phyloP scores from a whole-genome alignment of 2,329 filamentous ascomycete genomes.

The Fusarium papillatum region DNA sequence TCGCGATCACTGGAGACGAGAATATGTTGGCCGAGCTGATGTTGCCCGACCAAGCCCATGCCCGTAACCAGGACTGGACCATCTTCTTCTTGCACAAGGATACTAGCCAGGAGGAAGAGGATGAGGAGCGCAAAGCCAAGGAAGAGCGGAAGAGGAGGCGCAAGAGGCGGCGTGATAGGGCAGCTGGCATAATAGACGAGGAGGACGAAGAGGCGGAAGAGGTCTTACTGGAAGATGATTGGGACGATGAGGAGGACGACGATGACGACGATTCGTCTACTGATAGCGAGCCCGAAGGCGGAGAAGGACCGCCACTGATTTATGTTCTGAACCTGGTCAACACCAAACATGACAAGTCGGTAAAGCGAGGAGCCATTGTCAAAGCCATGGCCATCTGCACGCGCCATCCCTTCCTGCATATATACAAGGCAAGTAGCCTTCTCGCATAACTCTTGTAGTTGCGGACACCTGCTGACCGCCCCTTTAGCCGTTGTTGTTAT shows the following conservation, averaged over 20 bases:
- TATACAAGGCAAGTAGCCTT: conserved; percentile 83
- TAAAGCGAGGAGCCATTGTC: conserved; percentile 93
- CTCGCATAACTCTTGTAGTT: background rate
- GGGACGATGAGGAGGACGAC: conserved; percentile 62
- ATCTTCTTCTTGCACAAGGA: conserved; percentile 99
- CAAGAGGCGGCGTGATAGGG: conserved; percentile 64
- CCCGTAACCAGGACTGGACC: conserved; percentile 97
- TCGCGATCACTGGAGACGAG: conserved; percentile 95
- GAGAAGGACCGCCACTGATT: conserved; percentile 91
- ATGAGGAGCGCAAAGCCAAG: conserved; percentile 74
- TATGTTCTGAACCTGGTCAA: conserved; percentile 99
- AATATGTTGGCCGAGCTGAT: conserved; percentile 99
- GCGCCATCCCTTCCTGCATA: conserved; percentile 95
- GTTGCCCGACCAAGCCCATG: conserved; percentile 96
- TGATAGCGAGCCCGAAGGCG: conserved; percentile 75
- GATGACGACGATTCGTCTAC: conserved; percentile 67
- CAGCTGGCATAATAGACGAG: conserved; percentile 62
- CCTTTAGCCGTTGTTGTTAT: conserved; percentile 82
- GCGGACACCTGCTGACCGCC: conserved; percentile 28
- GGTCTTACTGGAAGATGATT: conserved; percentile 61
- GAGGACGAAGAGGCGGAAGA: conserved; percentile 58
- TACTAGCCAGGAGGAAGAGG: conserved; percentile 85
- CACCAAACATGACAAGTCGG: conserved; percentile 95
- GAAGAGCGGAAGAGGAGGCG: conserved; percentile 65
- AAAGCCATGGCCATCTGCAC: conserved; percentile 99